Evolutionary conservation across 192 early-diverging fungal genomes (phyloP).

Genomic region (Lobosporangium transversale): DNA sequence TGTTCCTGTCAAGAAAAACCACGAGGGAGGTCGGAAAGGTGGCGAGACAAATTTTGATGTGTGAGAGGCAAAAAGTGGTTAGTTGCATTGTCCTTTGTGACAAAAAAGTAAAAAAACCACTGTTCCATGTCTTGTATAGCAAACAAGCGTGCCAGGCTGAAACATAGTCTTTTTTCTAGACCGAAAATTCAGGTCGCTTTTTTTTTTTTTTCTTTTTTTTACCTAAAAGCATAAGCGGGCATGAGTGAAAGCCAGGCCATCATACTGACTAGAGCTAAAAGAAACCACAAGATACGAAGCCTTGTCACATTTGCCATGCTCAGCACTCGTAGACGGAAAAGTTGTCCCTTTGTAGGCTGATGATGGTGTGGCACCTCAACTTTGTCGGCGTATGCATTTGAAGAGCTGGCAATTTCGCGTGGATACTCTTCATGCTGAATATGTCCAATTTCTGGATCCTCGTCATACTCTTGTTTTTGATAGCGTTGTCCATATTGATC

Average conservation of each 20-base stretch:
- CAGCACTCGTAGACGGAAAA: conserved; percentile 22
- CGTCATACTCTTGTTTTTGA: no score
- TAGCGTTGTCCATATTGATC: not conserved
- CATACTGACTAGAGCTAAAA: conserved; percentile 17
- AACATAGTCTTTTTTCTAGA: no score
- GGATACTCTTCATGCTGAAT: not conserved
- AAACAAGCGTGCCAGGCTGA: not conserved
- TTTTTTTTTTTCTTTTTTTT: no score
- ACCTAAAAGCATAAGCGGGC: conserved; percentile 50
- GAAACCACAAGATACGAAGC: conserved; percentile 25
- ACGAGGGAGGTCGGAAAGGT: not conserved
- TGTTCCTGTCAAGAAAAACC: conserved; percentile 20
- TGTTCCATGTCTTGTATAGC: no score
- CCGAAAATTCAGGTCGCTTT: no score
- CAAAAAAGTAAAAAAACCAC: not conserved
- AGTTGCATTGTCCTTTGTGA: no score
- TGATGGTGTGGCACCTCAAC: not conserved
- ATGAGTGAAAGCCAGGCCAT: conserved; percentile 49
- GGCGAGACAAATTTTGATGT: not conserved
- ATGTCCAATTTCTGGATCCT: not conserved
- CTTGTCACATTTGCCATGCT: conserved; percentile 25
- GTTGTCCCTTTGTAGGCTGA: conserved; percentile 8
- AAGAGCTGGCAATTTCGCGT: not conserved
- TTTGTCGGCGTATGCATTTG: not conserved
- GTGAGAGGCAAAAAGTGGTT: no score